These are phyloP conservation scores for Sicyos edulis DNA, from an alignment of 306 rosid genomes.

Conservation along the genomic window DNA sequence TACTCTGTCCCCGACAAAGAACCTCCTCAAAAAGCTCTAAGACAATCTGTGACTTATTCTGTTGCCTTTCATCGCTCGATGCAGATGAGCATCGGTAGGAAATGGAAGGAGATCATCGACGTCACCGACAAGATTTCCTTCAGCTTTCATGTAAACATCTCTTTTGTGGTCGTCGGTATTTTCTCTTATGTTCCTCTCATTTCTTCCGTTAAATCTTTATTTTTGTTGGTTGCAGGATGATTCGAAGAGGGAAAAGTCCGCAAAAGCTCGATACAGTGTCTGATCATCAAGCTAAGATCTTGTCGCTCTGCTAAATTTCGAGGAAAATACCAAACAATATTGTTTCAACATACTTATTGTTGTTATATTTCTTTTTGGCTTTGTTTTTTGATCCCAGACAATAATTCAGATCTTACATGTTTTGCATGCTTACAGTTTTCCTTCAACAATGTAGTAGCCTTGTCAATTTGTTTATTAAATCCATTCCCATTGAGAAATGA, in stretches of 20 bases:
- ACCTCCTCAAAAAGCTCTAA: too few relatives aligned
- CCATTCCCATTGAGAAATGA: constrained; percentile 5
- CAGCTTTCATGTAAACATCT: constrained; percentile 62
- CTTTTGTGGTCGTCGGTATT: not conserved
- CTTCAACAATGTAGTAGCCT: not conserved
- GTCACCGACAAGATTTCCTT: constrained; percentile 60
- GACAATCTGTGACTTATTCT: constrained; percentile 2
- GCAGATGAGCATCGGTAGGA: constrained; percentile 92
- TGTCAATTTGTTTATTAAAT: not conserved
- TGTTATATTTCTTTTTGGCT: not conserved
- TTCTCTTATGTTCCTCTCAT: not conserved
- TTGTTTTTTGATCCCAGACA: not conserved
- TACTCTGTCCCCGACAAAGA: too few relatives aligned
- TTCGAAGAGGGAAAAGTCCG: constrained; percentile 54
- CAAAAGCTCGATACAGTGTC: constrained; percentile 62
- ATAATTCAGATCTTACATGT: constrained; percentile 11
- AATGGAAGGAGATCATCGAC: constrained; percentile 92
- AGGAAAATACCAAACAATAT: constrained; percentile 7
- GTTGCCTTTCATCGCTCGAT: constrained; percentile 18
- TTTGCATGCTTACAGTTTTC: not conserved
- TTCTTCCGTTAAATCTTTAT: constrained; percentile 12
- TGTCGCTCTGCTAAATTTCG: constrained; percentile 5
- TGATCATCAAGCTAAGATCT: constrained; percentile 6
- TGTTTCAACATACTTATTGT: constrained; percentile 6
- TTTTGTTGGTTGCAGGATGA: constrained; percentile 61